A percentile compares a stretch with the other conserved stretches of the same genome.
Evolutionary conservation across 2,329 filamentous ascomycete genomes (phyloP).

Genomic region (Juglanconis oblonga): DNA sequence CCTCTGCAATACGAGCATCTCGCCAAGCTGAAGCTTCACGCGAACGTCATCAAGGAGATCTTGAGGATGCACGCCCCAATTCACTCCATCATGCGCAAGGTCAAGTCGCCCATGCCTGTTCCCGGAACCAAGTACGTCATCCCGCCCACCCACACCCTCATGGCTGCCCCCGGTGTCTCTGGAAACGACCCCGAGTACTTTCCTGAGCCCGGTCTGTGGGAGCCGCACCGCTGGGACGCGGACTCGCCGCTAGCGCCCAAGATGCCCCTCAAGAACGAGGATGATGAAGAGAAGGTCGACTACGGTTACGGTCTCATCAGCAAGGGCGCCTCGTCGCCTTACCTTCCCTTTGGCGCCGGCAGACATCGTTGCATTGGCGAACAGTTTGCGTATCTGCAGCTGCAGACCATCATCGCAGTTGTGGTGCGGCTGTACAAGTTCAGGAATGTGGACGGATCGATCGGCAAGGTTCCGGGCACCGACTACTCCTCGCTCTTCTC

Average conservation of each 20-base stretch:
- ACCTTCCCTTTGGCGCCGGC: constrained; percentile 90
- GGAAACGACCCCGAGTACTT: constrained; percentile 72
- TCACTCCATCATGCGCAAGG: constrained; percentile 90
- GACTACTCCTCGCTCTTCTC: constrained; percentile 72
- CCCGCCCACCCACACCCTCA: constrained; percentile 74
- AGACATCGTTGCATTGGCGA: constrained; percentile 94
- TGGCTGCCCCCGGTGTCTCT: constrained; percentile 82
- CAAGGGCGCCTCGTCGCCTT: constrained; percentile 86
- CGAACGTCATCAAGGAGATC: constrained; percentile 86
- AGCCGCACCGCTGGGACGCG: constrained; percentile 86
- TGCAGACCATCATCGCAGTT: constrained; percentile 78
- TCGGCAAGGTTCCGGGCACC: constrained; percentile 61
- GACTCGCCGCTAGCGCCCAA: constrained; percentile 54
- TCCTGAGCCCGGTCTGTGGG: constrained; percentile 78
- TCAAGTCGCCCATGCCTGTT: constrained; percentile 82
- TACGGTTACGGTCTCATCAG: constrained; percentile 92
- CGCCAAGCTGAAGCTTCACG: constrained; percentile 74
- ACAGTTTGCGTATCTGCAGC: constrained; percentile 91
- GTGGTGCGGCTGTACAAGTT: constrained; percentile 79
- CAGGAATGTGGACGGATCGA: constrained; percentile 68
- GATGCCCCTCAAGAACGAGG: constrained; percentile 44
- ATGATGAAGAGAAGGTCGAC: constrained; percentile 73
- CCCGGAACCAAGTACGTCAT: constrained; percentile 81
- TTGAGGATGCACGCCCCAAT: constrained; percentile 89
- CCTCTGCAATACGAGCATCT: constrained; percentile 75